Evolutionary conservation across 208 protist species (phyloP).

Genomic region (Crithidia expoeki): DNA sequence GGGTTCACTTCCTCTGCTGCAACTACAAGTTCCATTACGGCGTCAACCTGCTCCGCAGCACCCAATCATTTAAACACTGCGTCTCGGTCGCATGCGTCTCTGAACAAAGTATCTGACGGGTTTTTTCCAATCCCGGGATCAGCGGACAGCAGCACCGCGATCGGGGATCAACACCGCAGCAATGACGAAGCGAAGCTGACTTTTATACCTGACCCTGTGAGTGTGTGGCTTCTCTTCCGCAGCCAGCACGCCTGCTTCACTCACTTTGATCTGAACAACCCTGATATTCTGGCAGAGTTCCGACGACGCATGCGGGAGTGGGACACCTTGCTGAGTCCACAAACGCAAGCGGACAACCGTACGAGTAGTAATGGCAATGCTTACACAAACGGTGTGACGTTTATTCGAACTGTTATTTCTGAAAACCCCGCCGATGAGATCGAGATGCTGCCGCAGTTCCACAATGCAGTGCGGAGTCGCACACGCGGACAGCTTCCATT

Average conservation of each 20-base stretch:
- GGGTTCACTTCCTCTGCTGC: slow-evolving; percentile 40
- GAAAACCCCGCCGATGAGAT: slow-evolving; percentile 70
- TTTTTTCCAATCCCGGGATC: slow-evolving; percentile 18
- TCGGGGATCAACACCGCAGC: neutral
- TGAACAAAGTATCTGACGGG: slow-evolving; percentile 4
- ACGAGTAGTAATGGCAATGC: neutral
- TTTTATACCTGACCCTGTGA: slow-evolving; percentile 66
- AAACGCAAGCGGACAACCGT: neutral
- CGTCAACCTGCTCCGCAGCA: no score
- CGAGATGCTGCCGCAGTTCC: slow-evolving; percentile 60
- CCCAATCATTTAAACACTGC: neutral
- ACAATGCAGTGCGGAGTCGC: slow-evolving; percentile 46
- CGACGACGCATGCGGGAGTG: slow-evolving; percentile 57
- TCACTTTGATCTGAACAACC: slow-evolving; percentile 78
- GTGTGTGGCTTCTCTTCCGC: slow-evolving; percentile 80
- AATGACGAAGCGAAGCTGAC: slow-evolving; percentile 4
- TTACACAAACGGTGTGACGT: slow-evolving; percentile 50
- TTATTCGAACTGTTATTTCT: slow-evolving; percentile 76
- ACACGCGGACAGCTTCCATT: slow-evolving; percentile 56
- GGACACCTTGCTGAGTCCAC: slow-evolving; percentile 30
- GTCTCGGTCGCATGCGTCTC: slow-evolving; percentile 6
- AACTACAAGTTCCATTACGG: neutral
- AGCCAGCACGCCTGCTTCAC: slow-evolving; percentile 82
- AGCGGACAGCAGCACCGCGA: neutral
- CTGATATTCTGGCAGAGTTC: slow-evolving; percentile 52